Evolutionary conservation across 176 grass and related monocot species (phyloP), one percentile per base, ranked within the genome.

Genomic region (Oryza glumipatula): DNA sequence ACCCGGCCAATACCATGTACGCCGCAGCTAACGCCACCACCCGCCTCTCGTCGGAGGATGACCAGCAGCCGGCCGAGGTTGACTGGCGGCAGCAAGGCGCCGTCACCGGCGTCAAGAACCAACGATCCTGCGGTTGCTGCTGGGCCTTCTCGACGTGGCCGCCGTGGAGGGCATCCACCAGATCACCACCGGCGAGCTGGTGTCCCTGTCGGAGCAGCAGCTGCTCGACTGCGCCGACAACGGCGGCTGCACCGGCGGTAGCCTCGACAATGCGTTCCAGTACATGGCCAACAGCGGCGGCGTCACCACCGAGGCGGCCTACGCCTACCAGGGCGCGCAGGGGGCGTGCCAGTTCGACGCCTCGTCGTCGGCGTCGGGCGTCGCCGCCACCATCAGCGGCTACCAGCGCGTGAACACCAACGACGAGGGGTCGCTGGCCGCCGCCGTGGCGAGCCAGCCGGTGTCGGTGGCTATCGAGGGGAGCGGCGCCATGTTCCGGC

Each of bases 81-180:
- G 81, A 74, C 43, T 83, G 70, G 81, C 63, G 81, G 26, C 15
- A 17, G 16, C 73, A 65, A 60, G 81, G 69, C n/a, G 80, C 54
- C 0, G 69, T 82, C 15, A 82, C 80, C n/a, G 56, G 47, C 26
- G 35, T 83, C 71, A 83, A 83, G 58, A 28, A 67, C 35, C 71
- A 83, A 48, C 41, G 58, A 2, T 19, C 65, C n/a, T 83, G 81
- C 48, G 81, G 71, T 22, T 65, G 71, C 2, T 74, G 81, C 60
- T 83, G 81, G 81, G 81, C 70, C 0, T 83, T 83, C 60, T 83
- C 81, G 8, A 44, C 71, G 9, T 75, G 24, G 81, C 81, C 4
- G 81, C 70, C 16, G 65, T 12, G 4, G 81, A 83, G 11, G 81
- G 81, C 7, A 83, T 83, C 3, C 43, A 74, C 26, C 73, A 83